Base-by-base conservation (phyloP, 257 asterid species). In the Salvia rosmarinus region DNA sequence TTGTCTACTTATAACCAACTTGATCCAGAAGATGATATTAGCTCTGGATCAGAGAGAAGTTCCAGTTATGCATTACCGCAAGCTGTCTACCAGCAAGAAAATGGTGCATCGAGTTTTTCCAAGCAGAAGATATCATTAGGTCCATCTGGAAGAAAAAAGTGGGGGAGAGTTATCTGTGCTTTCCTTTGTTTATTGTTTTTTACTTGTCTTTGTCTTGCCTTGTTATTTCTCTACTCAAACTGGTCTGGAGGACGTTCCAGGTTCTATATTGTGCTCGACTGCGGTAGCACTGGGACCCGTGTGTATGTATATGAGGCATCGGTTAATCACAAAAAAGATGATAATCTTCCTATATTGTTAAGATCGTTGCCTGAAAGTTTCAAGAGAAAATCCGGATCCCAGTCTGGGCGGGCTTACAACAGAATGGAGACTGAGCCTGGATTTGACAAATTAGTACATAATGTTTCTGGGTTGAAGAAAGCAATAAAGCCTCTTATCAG, bases 381-480 rank as follows among this genome's bases (percentile, higher is more conserved):
- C 82, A 74, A 80, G 67, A 83, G 79, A 73, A 87, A 82, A 80
- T 67, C 87, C n/a, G 83, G 82, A 59, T 81, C 90, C 11, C 83
- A 82, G 72, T 80, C 78, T 40, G 88, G 96, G 37, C 91, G 99
- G 65, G 99, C 99, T 66, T 95, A 90, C 82, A 87, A 90, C 84
- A 81, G 98, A 80, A 92, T 89, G 98, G 98, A 95, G 84, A 89
- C 96, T 8, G 99, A 91, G 81, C 99, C 99, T 39, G 99, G 99
- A 17, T 84, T 95, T 70, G 99, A 95, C 86, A 95, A 88, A 82
- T 83, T 95, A 84, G 95, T 95, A 51, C 90, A 78, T 72, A 86
- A 95, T 77, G 75, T 67, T 49, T 81, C 99, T 42, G 92, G 97
- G 13, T 76, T 91, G 87, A 85, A 66, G 74, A 51, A 71, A 73